These are phyloP conservation scores for Veloporphyrellus conicus DNA, from an alignment of 1,284 basidiomycete genomes.

Conservation along the genomic window DNA sequence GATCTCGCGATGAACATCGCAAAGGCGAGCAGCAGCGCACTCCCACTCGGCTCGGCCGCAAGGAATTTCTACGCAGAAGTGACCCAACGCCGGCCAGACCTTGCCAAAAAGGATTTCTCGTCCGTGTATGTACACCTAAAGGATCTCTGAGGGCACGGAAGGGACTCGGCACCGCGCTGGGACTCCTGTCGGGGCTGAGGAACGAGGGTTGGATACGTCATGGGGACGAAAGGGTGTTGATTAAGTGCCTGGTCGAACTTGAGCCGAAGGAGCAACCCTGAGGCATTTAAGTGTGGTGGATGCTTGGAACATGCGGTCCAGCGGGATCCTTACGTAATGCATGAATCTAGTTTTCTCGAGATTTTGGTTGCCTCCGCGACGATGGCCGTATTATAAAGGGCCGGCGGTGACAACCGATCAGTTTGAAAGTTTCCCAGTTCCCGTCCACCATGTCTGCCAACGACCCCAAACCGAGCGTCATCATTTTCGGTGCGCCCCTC, in stretches of 20 bases:
- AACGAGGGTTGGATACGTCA: slow-evolving; percentile 1
- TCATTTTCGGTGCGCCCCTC: slow-evolving; percentile 71
- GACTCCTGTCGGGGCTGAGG: not conserved
- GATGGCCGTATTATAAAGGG: slow-evolving; percentile 27
- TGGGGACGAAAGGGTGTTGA: slow-evolving; percentile 7
- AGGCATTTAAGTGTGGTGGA: no score
- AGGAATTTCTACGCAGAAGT: slow-evolving; percentile 56
- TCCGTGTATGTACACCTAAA: slow-evolving; percentile 67
- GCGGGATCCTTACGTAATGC: slow-evolving; percentile 18
- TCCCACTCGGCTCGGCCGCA: slow-evolving; percentile 66
- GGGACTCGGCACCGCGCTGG: not conserved
- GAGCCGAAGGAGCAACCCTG: no score
- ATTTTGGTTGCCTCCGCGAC: slow-evolving; percentile 34
- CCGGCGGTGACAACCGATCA: slow-evolving; percentile 25
- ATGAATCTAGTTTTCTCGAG: slow-evolving; percentile 15
- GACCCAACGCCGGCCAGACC: slow-evolving; percentile 50
- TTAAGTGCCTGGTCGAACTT: slow-evolving; percentile 9
- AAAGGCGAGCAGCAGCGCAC: slow-evolving; percentile 42
- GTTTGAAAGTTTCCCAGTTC: slow-evolving; percentile 2
- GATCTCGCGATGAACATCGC: slow-evolving; percentile 68
- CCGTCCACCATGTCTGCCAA: slow-evolving; percentile 19
- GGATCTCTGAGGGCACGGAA: slow-evolving; percentile 7
- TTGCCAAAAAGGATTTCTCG: slow-evolving; percentile 73
- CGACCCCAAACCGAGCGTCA: slow-evolving; percentile 58
- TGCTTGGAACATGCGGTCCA: not conserved